A percentile compares a stretch with the other conserved stretches of the same genome.
phyloP scores from a whole-genome alignment of 371 early-diverging fungal species.

The Rhizopus sp. region DNA sequence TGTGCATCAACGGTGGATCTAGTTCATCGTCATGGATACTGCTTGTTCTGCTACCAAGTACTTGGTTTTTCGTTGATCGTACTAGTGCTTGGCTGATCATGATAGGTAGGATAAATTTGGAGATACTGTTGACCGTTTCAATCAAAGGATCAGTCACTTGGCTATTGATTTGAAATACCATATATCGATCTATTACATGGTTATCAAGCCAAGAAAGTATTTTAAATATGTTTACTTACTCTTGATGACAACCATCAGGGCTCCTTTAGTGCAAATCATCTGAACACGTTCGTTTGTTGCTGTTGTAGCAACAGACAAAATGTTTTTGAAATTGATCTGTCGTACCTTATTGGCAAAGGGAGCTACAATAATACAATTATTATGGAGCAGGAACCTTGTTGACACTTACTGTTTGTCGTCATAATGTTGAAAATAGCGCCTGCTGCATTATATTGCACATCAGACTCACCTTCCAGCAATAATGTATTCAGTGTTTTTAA shows the following conservation, averaged over 20 bases:
- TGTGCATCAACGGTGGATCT: not conserved
- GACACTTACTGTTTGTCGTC: slow-evolving; percentile 40
- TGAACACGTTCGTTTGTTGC: slow-evolving; percentile 44
- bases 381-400: too few relatives aligned
- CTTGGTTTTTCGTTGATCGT: slow-evolving; percentile 2
- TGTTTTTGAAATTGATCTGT: slow-evolving; percentile 36
- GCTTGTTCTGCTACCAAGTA: not conserved
- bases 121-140: slow-evolving; percentile 28
- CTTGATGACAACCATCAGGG: slow-evolving; percentile 38
- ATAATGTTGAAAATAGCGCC: slow-evolving; percentile 50
- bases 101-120: slow-evolving; percentile 24
- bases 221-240: slow-evolving; percentile 19
- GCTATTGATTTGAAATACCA: slow-evolving; percentile 30
- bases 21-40: not conserved
- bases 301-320: slow-evolving; percentile 26
- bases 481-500: slow-evolving; percentile 35
- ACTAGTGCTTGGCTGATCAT: slow-evolving; percentile 38
- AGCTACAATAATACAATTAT: slow-evolving; percentile 18
- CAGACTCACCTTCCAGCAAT: slow-evolving; percentile 36
- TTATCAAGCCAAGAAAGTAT: too few relatives aligned
- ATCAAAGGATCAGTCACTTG: slow-evolving; percentile 46
- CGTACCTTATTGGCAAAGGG: slow-evolving; percentile 37
- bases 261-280: slow-evolving; percentile 41
- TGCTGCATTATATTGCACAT: slow-evolving; percentile 50
- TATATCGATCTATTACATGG: slow-evolving; percentile 23